A percentile compares a stretch with the other conserved stretches of the same genome.
phyloP scores from a whole-genome alignment of 345 rosid species.

The Eucalyptus cloeziana region DNA sequence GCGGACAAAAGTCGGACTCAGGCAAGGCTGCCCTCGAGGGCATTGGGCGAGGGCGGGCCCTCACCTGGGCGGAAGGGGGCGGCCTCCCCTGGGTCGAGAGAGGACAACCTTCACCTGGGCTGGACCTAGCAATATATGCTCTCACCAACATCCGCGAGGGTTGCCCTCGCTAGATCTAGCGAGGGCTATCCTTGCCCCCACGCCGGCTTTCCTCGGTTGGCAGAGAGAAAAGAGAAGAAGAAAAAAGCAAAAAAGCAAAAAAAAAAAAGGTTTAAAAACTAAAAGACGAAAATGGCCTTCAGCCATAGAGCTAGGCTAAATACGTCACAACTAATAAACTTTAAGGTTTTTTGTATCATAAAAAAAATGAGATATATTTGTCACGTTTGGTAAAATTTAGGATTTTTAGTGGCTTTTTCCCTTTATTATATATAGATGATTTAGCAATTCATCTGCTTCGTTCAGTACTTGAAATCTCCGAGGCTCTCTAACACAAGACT shows the following conservation, averaged over 20 bases:
- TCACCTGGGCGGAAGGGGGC: fast-evolving
- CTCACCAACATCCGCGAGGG: fast-evolving
- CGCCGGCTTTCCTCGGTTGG: fast-evolving
- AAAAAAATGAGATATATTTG: no score
- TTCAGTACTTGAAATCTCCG: neutral
- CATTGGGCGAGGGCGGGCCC: fast-evolving
- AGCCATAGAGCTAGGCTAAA: fast-evolving
- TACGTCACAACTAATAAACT: fast-evolving
- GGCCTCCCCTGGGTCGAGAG: fast-evolving
- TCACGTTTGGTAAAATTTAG: fast-evolving
- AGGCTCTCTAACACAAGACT: neutral
- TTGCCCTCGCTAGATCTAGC: fast-evolving
- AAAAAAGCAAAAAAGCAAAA: no score
- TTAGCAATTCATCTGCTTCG: neutral
- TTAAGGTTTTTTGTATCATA: fast-evolving
- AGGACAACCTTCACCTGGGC: fast-evolving
- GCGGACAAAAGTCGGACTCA: fast-evolving
- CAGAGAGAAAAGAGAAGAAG: fast-evolving
- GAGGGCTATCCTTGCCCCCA: fast-evolving
- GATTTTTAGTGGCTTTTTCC: no score
- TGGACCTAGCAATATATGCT: fast-evolving
- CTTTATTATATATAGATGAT: neutral
- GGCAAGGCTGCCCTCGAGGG: fast-evolving
- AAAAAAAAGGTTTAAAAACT: no score
- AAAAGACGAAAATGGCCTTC: no score